These are phyloP conservation scores for Eucalyptus cloeziana DNA, from an alignment of 345 rosid genomes.

Conservation along the genomic window DNA sequence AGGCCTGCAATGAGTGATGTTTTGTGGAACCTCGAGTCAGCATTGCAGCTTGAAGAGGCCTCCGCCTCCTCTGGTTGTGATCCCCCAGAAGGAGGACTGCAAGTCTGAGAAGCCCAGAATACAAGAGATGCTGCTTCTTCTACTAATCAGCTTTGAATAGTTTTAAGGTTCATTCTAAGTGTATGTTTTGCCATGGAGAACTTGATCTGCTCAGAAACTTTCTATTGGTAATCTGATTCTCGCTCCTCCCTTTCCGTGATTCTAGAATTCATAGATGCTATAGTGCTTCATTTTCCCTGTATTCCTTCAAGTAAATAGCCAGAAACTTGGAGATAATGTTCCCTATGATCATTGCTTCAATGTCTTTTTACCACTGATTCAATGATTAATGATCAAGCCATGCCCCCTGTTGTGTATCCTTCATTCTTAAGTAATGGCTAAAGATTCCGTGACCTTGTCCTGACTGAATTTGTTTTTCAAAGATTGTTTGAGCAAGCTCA, in stretches of 20 bases:
- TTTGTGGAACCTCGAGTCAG: slow-evolving; percentile 69
- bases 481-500: neutral
- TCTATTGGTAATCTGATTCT: neutral
- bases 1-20: slow-evolving; percentile 86
- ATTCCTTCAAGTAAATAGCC: neutral
- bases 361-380: neutral
- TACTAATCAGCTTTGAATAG: neutral
- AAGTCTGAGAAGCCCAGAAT: neutral
- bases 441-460: neutral
- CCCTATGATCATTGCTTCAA: neutral
- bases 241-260: neutral
- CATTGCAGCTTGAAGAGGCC: slow-evolving; percentile 71
- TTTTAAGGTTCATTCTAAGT: neutral
- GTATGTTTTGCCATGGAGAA: neutral
- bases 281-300: neutral
- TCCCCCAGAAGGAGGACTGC: slow-evolving; percentile 22
- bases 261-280: neutral
- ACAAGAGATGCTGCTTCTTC: neutral
- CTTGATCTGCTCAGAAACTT: neutral
- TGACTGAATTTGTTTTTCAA: neutral
- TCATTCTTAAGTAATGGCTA: neutral
- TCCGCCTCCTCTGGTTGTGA: slow-evolving; percentile 31
- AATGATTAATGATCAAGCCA: neutral
- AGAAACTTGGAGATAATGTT: neutral
- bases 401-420: neutral